phyloP scores from a whole-genome alignment of 1,284 basidiomycete genomes.

The Heliocybe sulcata region DNA sequence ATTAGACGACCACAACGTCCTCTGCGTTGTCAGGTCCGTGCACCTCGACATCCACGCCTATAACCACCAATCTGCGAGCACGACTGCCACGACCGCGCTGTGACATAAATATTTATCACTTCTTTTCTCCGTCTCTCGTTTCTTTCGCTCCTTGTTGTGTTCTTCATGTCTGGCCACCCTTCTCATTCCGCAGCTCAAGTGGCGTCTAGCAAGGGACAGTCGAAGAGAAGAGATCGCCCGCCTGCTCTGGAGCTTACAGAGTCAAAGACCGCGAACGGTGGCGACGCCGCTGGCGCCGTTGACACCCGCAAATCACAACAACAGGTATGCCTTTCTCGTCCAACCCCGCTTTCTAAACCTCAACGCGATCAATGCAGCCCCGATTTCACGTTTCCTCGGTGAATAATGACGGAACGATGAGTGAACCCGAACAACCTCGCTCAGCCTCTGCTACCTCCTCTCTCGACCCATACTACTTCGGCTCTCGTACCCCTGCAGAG shows the following conservation, averaged over 20 bases:
- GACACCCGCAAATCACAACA: slow-evolving; percentile 13
- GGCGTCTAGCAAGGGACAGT: slow-evolving; percentile 22
- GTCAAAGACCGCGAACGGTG: slow-evolving; percentile 15
- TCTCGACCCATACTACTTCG: slow-evolving; percentile 80
- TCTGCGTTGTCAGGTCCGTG: slow-evolving; percentile 1
- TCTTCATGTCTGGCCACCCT: slow-evolving; percentile 25
- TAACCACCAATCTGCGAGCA: neutral
- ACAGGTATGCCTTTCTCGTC: slow-evolving; percentile 7
- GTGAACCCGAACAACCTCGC: slow-evolving; percentile 25
- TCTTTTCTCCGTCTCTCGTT: slow-evolving; percentile 25
- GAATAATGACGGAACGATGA: slow-evolving; percentile 19
- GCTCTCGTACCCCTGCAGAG: slow-evolving; percentile 53
- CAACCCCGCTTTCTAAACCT: neutral
- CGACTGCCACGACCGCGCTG: neutral
- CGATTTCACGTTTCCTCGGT: slow-evolving; percentile 30
- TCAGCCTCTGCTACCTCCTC: slow-evolving; percentile 69
- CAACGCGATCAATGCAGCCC: slow-evolving; percentile 20
- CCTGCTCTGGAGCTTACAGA: slow-evolving; percentile 26
- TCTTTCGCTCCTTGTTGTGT: slow-evolving; percentile 14
- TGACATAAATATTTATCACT: slow-evolving; percentile 15
- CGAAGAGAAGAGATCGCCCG: slow-evolving; percentile 28
- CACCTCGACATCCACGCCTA: slow-evolving; percentile 10
- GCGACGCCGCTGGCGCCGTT: slow-evolving; percentile 15
- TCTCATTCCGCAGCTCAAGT: slow-evolving; percentile 20
- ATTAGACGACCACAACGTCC: neutral